Evolutionary conservation across 1,284 basidiomycete genomes (phyloP).

Genomic region (Ceratobasidium sp.): DNA sequence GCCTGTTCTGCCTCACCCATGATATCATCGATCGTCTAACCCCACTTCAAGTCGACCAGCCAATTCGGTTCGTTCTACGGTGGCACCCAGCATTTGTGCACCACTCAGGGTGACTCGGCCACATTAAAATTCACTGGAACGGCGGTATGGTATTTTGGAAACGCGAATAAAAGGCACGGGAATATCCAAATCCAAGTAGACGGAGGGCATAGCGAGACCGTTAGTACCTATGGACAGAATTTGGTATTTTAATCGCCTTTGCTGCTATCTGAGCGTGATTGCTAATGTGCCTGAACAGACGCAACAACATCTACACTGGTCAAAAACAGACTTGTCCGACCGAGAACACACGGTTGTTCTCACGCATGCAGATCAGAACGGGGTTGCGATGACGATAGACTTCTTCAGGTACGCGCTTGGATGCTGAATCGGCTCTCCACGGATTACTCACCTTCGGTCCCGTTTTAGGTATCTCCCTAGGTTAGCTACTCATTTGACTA

Average conservation of each 20-base stretch:
- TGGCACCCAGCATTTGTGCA: background rate
- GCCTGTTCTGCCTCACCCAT: background rate
- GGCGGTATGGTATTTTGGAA: background rate
- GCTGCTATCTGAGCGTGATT: too few species aligned
- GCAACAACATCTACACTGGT: conserved; percentile 18
- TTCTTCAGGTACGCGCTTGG: conserved; percentile 17
- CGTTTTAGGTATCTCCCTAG: background rate
- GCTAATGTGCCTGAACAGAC: too few species aligned
- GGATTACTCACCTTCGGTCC: background rate
- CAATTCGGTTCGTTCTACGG: background rate
- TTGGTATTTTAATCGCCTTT: too few species aligned
- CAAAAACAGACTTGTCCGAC: background rate
- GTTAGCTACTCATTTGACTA: background rate
- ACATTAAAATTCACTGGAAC: background rate
- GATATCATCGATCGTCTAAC: background rate
- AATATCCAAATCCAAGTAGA: conserved; percentile 1
- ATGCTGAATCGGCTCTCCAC: background rate
- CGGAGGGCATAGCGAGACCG: background rate
- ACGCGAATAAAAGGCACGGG: background rate
- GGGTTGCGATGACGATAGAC: conserved; percentile 6
- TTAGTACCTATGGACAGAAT: background rate
- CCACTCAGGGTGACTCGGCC: background rate
- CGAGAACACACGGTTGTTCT: conserved; percentile 14
- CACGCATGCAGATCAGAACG: conserved; percentile 3
- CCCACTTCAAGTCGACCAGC: background rate